Evolutionary conservation across 495 filamentous ascomycete genomes (phyloP).

Genomic region (Cryomyces antarcticus): DNA sequence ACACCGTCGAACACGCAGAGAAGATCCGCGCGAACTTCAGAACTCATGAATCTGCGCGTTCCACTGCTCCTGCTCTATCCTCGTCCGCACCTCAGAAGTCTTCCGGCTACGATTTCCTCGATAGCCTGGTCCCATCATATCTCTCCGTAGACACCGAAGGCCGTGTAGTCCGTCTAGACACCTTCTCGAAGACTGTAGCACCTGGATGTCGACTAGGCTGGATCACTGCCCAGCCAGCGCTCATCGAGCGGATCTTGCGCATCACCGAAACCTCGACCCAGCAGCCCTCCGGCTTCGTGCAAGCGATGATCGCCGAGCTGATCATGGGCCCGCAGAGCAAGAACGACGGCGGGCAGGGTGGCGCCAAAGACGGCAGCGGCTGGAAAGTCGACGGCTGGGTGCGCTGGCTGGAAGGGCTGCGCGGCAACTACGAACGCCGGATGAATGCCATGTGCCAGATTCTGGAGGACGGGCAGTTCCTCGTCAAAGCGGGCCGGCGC

Average conservation of each 20-base stretch:
- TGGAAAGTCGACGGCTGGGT: conserved; percentile 83
- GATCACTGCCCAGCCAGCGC: conserved; percentile 39
- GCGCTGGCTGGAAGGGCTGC: conserved; percentile 66
- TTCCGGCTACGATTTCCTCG: conserved; percentile 57
- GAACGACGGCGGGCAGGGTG: conserved; percentile 17
- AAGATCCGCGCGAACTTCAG: too few relatives aligned
- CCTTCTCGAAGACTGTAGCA: conserved; percentile 25
- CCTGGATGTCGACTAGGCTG: conserved; percentile 25
- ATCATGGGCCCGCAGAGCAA: conserved; percentile 34
- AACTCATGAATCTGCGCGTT: conserved; percentile 3
- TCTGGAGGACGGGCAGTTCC: conserved; percentile 42
- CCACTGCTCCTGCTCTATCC: conserved; percentile 13
- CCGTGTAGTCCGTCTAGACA: conserved; percentile 46
- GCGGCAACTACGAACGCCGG: conserved; percentile 60
- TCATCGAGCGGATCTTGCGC: conserved; percentile 51
- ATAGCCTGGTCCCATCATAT: conserved; percentile 64
- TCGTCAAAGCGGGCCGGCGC: conserved; percentile 27
- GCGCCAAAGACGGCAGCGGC: conserved; percentile 24
- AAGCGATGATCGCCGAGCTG: conserved; percentile 56
- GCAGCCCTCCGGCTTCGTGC: conserved; percentile 75
- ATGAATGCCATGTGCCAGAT: conserved; percentile 56
- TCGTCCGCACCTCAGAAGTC: conserved; percentile 23
- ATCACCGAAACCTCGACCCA: conserved; percentile 60
- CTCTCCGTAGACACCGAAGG: conserved; percentile 58
- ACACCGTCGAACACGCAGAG: too few relatives aligned